Evolutionary conservation across 495 filamentous ascomycete species (phyloP), one percentile per base, ranked within the genome.

Genomic region (Cenococcum geophilum): DNA sequence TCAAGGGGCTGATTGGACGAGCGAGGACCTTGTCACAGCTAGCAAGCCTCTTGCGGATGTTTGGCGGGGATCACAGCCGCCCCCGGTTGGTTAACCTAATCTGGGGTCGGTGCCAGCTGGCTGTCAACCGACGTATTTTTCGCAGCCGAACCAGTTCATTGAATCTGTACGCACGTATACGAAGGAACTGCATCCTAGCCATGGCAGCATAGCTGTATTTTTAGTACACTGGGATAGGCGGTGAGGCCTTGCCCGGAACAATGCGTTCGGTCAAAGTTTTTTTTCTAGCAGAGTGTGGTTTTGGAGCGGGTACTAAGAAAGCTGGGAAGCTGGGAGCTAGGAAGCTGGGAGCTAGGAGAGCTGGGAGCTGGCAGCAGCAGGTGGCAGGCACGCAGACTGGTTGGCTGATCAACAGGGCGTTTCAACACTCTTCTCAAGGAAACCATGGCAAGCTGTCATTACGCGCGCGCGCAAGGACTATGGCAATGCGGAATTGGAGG

Each of bases 141-240:
- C 56, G 55, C 60, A 67, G 61, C 61, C 56, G 65, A 68, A 64
- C 66, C 49, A 61, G 66, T 65, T 68, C 66, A 65, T 65, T 62
- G 55, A 59, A 53, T 49, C 45, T 49, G 45, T 22, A 49, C n/a
- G 45, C 21, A 21, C 36, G 49, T 57, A 61, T 57, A 55, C 58
- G 47, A 57, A 61, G 61, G 61, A 68, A 62, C 45, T n/a, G 52
- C 61, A 64, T 55, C 65, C 56, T 14, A 18, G 27, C 45, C 22
- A 18, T 49, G 22, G 45, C 43, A 36, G 55, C 59, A 22, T n/a
- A 12, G 58, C 59, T 57, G 62, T 68, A 68, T 68, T 68, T 68
- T 65, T 68, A 68, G 66, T 40, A 11, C 16, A 61, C 58, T 42
- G 56, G 36, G 58, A 68, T 60, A 60, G 62, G 66, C 66, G 66